Evolutionary conservation across 352 stramenopile species (phyloP).

Genomic region (Globisporangium abappressorium): DNA sequence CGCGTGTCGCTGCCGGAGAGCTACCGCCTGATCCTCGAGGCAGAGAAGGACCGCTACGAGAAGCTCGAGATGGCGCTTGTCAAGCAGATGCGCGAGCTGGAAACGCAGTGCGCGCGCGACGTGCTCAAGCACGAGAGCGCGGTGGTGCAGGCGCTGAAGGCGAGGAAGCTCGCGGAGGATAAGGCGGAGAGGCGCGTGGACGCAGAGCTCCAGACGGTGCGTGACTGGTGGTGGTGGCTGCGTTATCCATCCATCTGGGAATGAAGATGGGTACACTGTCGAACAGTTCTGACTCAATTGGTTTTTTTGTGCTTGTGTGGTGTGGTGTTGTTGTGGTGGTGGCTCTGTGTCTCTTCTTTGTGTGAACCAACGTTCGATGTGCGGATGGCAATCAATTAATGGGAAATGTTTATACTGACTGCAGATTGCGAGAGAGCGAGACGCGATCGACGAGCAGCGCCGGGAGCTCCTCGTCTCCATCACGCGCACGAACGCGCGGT

Average conservation of each 20-base stretch:
- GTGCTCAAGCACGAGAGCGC: conserved; percentile 36
- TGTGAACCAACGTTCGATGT: neutral
- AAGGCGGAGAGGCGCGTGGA: conserved; percentile 59
- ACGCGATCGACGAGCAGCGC: conserved; percentile 71
- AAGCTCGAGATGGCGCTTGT: conserved; percentile 48
- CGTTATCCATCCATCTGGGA: neutral
- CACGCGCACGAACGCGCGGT: conserved; percentile 41
- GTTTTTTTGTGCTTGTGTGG: neutral
- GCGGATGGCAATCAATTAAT: neutral
- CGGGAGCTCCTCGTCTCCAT: conserved; percentile 59
- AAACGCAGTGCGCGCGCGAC: conserved; percentile 44
- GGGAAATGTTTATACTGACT: neutral
- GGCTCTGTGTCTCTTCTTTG: neutral
- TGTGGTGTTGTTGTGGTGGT: neutral
- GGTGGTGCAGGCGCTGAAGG: conserved; percentile 31
- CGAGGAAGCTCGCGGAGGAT: conserved; percentile 41
- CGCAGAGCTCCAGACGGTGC: conserved; percentile 53
- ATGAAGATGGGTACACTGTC: conserved; percentile 5
- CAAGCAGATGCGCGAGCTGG: conserved; percentile 53
- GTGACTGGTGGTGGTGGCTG: neutral
- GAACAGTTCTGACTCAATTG: conserved; percentile 1
- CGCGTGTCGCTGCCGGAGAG: conserved; percentile 55
- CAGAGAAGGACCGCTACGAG: conserved; percentile 65
- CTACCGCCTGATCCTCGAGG: conserved; percentile 50
- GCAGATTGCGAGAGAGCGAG: conserved; percentile 61